Evolutionary conservation across 805 yeast genomes (phyloP).

Genomic region (Cyberlindnera sargentensis): DNA sequence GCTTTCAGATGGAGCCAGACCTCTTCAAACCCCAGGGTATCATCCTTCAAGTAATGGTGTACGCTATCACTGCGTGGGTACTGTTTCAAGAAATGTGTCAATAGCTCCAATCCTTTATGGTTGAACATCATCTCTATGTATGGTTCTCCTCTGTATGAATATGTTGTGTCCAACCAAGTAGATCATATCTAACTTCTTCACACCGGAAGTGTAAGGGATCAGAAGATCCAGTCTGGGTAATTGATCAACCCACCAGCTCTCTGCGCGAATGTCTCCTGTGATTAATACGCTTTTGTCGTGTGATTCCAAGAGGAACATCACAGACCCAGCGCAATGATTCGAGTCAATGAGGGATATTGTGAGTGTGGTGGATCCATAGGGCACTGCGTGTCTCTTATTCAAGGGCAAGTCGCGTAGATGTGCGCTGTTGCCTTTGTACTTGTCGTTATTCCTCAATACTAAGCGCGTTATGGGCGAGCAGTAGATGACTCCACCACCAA

Average conservation of each 20-base stretch:
- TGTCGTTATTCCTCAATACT: constrained; percentile 3
- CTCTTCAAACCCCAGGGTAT: constrained; percentile 46
- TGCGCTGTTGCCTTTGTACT: constrained; percentile 9
- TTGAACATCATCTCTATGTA: constrained; percentile 38
- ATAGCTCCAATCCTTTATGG: constrained; percentile 31
- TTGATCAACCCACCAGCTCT: constrained; percentile 40
- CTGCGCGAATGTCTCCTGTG: constrained; percentile 56
- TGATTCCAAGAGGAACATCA: constrained; percentile 43
- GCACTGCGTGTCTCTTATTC: constrained; percentile 17
- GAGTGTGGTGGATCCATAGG: constrained; percentile 18
- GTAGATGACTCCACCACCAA: constrained; percentile 36
- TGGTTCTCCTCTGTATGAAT: constrained; percentile 42
- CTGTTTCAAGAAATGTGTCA: constrained; percentile 27
- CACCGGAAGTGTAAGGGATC: constrained; percentile 33
- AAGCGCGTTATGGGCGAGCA: constrained; percentile 38
- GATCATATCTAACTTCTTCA: constrained; percentile 32
- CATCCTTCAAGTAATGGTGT: constrained; percentile 34
- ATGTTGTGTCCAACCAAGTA: constrained; percentile 47
- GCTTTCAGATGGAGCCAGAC: constrained; percentile 36
- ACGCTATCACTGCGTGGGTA: constrained; percentile 35
- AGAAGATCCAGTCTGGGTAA: constrained; percentile 33
- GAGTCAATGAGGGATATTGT: constrained; percentile 39
- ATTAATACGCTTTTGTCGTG: constrained; percentile 31
- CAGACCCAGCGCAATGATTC: constrained; percentile 56
- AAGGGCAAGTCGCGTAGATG: constrained; percentile 11